Base-by-base conservation (phyloP, 2,329 filamentous ascomycete species). In the Coleophoma cylindrospora region DNA sequence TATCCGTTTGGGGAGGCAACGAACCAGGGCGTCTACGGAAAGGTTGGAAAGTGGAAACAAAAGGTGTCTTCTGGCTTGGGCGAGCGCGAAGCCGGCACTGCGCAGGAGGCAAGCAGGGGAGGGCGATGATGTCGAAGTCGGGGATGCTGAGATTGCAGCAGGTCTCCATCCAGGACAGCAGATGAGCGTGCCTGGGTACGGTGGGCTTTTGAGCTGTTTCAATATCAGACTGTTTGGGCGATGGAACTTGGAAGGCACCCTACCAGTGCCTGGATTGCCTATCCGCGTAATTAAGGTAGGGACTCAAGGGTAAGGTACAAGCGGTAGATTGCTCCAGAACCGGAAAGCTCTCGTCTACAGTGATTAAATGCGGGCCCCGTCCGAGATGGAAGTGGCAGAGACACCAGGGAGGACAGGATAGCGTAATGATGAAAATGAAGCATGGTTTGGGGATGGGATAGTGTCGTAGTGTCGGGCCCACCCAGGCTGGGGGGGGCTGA, bases 351-450 rank as follows among this genome's bases (percentile, higher is more conserved):
- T 55, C 45, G 33, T 45, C 47, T 45, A 51, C 40, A 50, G 37
- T 44, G 43, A 49, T 53, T 53, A 51, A 43, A 52, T 46, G 54
- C 45, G 50, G 52, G 49, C 50, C 56, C 50, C 40, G 41, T 57
- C 55, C 57, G 54, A 60, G 51, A 59, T 61, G 47, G 47, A 53
- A 60, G 59, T 58, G 57, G 55, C 56, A 61, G 54, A 49, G 51
- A 51, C 52, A 53, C 47, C 52, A 40, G 55, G 52, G 36, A 52
- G 52, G 49, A 41, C 50, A 51, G 49, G 53, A 46, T 40, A 53
- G 50, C 19, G 47, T 36, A 46, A 50, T 49, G n/a, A 45, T 50
- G 44, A 36, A 48, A 41, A 34, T 52, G 48, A 27, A 27, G 52
- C 50, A 57, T 54, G 51, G 53, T 33, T 54, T 41, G 11, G 19